These are phyloP conservation scores for Lyophyllum atratum DNA, from an alignment of 768 basidiomycete species.

Conservation along the genomic window DNA sequence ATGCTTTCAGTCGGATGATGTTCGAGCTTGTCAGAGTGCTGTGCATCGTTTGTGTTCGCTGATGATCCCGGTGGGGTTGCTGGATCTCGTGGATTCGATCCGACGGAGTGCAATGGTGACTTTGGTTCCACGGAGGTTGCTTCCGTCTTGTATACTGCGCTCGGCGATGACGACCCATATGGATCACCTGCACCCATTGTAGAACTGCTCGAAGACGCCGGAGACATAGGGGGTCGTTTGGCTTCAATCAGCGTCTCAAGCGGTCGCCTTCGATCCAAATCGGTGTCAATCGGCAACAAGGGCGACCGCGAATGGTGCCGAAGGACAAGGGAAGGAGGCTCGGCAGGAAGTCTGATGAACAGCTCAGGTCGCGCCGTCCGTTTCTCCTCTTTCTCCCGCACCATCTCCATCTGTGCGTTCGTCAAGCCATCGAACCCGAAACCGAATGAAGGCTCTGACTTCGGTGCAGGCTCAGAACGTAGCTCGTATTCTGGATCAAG, in stretches of 20 bases:
- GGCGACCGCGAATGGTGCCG: constrained; percentile 5
- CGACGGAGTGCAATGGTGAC: neutral
- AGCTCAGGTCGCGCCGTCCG: constrained; percentile 3
- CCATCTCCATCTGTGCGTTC: constrained; percentile 16
- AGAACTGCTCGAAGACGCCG: neutral
- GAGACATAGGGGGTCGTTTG: neutral
- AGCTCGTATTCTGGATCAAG: constrained; percentile 8
- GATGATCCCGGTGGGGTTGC: neutral
- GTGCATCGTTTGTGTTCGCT: neutral
- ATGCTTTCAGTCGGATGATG: neutral
- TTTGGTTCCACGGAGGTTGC: neutral
- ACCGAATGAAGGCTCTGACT: constrained; percentile 3
- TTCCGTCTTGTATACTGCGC: neutral
- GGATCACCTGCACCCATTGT: neutral
- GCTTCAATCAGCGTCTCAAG: neutral
- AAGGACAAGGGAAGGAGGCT: constrained; percentile 19
- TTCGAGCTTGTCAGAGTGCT: neutral
- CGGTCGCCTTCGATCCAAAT: neutral
- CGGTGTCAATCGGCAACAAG: constrained; percentile 2
- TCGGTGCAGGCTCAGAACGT: constrained; percentile 11
- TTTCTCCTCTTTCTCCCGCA: constrained; percentile 16
- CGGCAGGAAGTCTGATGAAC: constrained; percentile 16
- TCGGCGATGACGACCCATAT: neutral
- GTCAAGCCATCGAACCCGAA: constrained; percentile 25
- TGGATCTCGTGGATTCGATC: neutral